These are phyloP conservation scores for Penicillium nucicola DNA, from an alignment of 495 filamentous ascomycete species.

Conservation along the genomic window DNA sequence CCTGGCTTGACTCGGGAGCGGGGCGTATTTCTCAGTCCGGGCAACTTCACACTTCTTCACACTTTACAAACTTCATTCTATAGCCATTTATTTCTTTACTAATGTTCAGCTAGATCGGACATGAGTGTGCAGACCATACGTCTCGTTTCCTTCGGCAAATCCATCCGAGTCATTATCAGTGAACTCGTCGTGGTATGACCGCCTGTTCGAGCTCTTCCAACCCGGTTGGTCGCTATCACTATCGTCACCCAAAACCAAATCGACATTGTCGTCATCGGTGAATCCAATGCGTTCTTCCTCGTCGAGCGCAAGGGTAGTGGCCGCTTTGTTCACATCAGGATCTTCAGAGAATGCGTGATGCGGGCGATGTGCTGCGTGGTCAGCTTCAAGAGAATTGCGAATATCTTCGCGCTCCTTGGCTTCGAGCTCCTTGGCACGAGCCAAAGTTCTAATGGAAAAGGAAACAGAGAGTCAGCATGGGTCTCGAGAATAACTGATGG, in stretches of 20 bases:
- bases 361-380: conserved; percentile 38
- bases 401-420: conserved; percentile 64
- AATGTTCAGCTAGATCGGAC: conserved; percentile 14
- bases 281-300: conserved; percentile 51
- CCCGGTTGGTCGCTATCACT: conserved; percentile 26
- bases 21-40: conserved; percentile 31
- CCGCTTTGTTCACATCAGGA: conserved; percentile 38
- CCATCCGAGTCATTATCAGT: conserved; percentile 53
- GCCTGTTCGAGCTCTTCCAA: conserved; percentile 20
- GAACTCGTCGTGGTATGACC: conserved; percentile 49
- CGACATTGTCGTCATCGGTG: conserved; percentile 41
- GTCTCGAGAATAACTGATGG: not conserved
- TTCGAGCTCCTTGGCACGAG: conserved; percentile 79
- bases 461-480: not conserved
- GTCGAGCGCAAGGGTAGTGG: conserved; percentile 43
- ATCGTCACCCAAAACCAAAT: conserved; percentile 40
- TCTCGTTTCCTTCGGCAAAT: conserved; percentile 40
- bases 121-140: conserved; percentile 49
- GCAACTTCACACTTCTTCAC: conserved; percentile 5
- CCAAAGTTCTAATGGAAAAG: conserved; percentile 63
- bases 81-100: conserved; percentile 3
- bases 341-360: conserved; percentile 46
- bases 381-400: conserved; percentile 36
- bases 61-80: not conserved
- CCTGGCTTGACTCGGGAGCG: conserved; percentile 20